Percentiles rank a stretch among this genome's conserved stretches.
Evolutionary conservation across 78 protist species (phyloP).

Genomic region (Chrysochromulina parva): DNA sequence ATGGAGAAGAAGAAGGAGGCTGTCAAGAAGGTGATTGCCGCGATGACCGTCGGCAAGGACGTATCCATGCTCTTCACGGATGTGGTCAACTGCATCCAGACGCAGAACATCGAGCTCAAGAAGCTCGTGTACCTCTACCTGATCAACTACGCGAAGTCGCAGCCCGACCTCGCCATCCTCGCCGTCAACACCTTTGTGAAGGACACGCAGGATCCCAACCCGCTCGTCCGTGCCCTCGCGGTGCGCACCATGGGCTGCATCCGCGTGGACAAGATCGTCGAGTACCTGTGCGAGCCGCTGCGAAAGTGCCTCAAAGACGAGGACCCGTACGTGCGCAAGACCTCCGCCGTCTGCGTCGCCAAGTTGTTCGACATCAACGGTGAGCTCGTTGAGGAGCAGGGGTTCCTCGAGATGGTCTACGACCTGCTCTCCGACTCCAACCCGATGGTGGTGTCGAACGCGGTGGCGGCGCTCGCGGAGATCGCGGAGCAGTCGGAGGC

Average conservation of each 20-base stretch:
- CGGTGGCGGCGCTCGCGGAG: conserved; percentile 94
- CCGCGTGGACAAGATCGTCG: conserved; percentile 89
- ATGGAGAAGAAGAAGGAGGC: conserved; percentile 84
- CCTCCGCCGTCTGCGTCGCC: conserved; percentile 97
- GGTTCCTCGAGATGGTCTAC: conserved; percentile 86
- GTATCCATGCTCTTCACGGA: conserved; percentile 86
- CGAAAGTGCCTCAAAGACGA: conserved; percentile 74
- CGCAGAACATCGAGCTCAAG: conserved; percentile 92
- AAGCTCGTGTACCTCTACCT: conserved; percentile 98
- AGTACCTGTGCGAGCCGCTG: conserved; percentile 63
- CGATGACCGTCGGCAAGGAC: conserved; percentile 99
- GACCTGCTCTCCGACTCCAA: conserved; percentile 93
- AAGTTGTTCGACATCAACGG: conserved; percentile 94
- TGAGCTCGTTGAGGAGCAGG: conserved; percentile 87
- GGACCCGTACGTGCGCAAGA: conserved; percentile 96
- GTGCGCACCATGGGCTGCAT: conserved; percentile 99
- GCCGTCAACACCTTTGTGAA: conserved; percentile 96
- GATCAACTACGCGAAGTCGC: conserved; percentile 96
- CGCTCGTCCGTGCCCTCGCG: conserved; percentile 98
- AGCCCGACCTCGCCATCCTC: conserved; percentile 97
- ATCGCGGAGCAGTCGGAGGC: conserved; percentile 65
- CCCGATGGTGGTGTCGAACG: conserved; percentile 98
- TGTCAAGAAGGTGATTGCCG: conserved; percentile 97
- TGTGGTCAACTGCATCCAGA: conserved; percentile 92
- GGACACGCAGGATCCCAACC: conserved; percentile 83